Evolutionary conservation across 164 flowering plant genomes (phyloP).

Genomic region (Chimonanthus praecox): DNA sequence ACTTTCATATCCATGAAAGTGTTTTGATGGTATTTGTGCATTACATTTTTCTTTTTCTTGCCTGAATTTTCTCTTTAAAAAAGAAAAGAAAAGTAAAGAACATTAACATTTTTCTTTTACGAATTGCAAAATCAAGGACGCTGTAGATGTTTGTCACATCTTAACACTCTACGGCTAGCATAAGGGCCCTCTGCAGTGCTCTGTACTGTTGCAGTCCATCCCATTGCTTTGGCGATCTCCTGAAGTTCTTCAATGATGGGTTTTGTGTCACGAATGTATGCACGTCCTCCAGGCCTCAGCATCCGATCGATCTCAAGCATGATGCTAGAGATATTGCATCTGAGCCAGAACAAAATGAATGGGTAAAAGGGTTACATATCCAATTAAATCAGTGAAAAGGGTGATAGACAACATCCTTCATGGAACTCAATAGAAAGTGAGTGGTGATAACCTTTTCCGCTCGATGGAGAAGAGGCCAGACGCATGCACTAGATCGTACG

Average conservation of each 20-base stretch:
- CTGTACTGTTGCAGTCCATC: conserved; percentile 43
- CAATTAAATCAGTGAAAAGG: neutral
- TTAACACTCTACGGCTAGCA: conserved; percentile 52
- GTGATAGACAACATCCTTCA: neutral
- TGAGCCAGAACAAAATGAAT: conserved; percentile 12
- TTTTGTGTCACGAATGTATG: conserved; percentile 51
- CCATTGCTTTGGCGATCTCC: conserved; percentile 51
- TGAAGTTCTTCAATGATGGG: conserved; percentile 40
- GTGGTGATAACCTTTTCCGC: conserved; percentile 44
- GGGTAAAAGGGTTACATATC: neutral
- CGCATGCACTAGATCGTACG: conserved; percentile 84
- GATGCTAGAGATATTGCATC: conserved; percentile 58
- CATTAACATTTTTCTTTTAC: neutral
- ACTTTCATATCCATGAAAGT: neutral
- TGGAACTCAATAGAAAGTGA: neutral
- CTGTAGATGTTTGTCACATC: conserved; percentile 36
- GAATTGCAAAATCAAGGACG: neutral
- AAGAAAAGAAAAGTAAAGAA: neutral
- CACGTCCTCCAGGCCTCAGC: conserved; percentile 70
- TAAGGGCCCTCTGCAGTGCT: conserved; percentile 69
- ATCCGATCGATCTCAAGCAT: conserved; percentile 89
- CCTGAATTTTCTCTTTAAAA: neutral
- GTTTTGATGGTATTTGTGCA: no score
- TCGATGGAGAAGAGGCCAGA: conserved; percentile 67
- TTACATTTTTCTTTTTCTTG: neutral